A percentile compares a stretch with the other conserved stretches of the same genome.
These are phyloP conservation scores for Nectriaceae sp. DNA, from an alignment of 2,329 filamentous ascomycete genomes.

Conservation along the genomic window DNA sequence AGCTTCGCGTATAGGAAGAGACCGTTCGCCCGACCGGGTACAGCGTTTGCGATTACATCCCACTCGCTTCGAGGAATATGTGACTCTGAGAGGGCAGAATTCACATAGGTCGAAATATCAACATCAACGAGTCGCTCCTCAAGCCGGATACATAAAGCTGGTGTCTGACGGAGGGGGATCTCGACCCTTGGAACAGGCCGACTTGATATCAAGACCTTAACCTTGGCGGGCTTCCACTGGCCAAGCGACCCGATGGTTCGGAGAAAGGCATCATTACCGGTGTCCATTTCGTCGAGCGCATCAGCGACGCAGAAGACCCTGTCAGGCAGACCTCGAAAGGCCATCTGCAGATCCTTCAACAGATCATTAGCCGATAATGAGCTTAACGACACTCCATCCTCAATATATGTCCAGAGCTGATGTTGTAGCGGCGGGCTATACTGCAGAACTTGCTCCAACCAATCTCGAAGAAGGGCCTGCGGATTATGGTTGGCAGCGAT, in stretches of 20 bases:
- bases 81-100: slow-evolving; percentile 10
- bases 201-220: slow-evolving; percentile 47
- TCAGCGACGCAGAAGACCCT: slow-evolving; percentile 42
- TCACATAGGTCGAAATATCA: slow-evolving; percentile 39
- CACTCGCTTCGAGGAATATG: slow-evolving; percentile 3
- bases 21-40: slow-evolving; percentile 33
- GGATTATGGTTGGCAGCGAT: slow-evolving; percentile 37
- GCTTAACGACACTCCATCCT: neutral
- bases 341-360: neutral
- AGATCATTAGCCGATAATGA: slow-evolving; percentile 5
- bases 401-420: slow-evolving; percentile 17
- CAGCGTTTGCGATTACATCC: slow-evolving; percentile 22
- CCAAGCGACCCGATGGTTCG: slow-evolving; percentile 33
- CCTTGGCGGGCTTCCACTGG: slow-evolving; percentile 25
- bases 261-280: slow-evolving; percentile 34
- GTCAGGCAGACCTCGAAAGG: neutral
- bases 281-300: slow-evolving; percentile 49
- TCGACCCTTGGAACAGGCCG: slow-evolving; percentile 37
- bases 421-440: slow-evolving; percentile 33
- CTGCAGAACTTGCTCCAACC: slow-evolving; percentile 33
- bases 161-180: slow-evolving; percentile 23
- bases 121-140: slow-evolving; percentile 36
- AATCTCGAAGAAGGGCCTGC: slow-evolving; percentile 34
- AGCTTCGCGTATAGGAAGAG: slow-evolving; percentile 12
- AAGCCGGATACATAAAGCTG: slow-evolving; percentile 35